Percentiles rank a stretch among this genome's conserved stretches.
phyloP scores from a whole-genome alignment of 257 asterid species.

The Solanum arcanum region DNA sequence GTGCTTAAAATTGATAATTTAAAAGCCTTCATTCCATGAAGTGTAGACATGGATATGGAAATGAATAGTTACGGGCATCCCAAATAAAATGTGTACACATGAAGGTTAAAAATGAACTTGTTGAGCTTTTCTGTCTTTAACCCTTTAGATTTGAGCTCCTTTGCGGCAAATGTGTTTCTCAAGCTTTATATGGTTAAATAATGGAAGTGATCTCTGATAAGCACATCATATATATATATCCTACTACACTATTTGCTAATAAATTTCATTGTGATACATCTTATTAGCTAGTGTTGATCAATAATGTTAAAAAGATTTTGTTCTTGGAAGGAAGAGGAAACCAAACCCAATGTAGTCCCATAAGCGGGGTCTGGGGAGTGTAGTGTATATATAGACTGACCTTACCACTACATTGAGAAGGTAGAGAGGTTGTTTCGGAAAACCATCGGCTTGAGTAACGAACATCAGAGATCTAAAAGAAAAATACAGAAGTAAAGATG shows the following conservation, averaged over 20 bases:
- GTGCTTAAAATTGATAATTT: not conserved
- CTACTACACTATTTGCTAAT: not conserved
- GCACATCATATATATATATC: not conserved
- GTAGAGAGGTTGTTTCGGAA: not conserved
- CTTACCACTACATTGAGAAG: not conserved
- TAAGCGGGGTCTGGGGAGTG: not conserved
- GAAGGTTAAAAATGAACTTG: not conserved
- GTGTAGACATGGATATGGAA: not conserved
- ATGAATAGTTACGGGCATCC: not conserved
- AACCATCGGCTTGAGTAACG: not conserved
- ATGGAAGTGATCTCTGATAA: not conserved
- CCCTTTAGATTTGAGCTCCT: not conserved
- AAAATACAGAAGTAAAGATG: not conserved
- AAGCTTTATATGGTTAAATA: not conserved
- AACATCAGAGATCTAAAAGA: not conserved
- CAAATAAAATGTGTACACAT: not conserved
- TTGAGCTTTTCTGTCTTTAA: not conserved
- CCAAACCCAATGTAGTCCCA: not conserved
- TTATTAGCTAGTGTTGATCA: not conserved
- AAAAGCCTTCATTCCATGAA: not conserved
- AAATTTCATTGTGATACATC: not conserved
- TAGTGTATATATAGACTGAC: not conserved
- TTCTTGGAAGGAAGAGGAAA: not conserved
- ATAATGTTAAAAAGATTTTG: not conserved
- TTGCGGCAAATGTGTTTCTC: not conserved